Evolutionary conservation across 2,329 filamentous ascomycete species (phyloP).

Genomic region (Aaosphaeria arxii): DNA sequence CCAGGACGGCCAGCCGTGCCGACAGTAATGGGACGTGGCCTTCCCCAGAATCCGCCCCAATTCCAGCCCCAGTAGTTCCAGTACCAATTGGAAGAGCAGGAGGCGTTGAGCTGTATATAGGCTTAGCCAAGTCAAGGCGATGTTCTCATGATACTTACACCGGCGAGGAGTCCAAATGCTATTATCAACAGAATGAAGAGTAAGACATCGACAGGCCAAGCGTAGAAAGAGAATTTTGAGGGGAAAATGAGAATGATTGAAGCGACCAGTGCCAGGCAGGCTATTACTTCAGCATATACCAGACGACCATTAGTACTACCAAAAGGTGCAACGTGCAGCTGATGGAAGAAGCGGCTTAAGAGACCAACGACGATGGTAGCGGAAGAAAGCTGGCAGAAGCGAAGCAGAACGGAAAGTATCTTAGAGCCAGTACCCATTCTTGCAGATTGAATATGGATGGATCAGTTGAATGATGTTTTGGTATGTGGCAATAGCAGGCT

Average conservation of each 20-base stretch:
- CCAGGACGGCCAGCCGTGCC: slow-evolving; percentile 1
- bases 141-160: slow-evolving; percentile 2
- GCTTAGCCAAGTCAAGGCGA: slow-evolving; percentile 2
- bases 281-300: slow-evolving; percentile 9
- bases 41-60: slow-evolving; percentile 11
- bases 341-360: slow-evolving; percentile 9
- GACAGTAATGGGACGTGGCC: not conserved
- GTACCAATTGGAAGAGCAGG: slow-evolving; percentile 8
- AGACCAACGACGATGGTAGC: slow-evolving; percentile 7
- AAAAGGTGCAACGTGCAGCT: slow-evolving; percentile 1
- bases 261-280: slow-evolving; percentile 4
- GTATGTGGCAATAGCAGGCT: too few species aligned
- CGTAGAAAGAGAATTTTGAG: slow-evolving; percentile 9
- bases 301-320: slow-evolving; percentile 3
- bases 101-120: slow-evolving; percentile 6
- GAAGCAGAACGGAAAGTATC: slow-evolving; percentile 6
- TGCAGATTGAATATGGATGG: not conserved
- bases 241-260: slow-evolving; percentile 6
- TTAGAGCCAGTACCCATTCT: slow-evolving; percentile 9
- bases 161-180: slow-evolving; percentile 8
- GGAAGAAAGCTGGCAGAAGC: slow-evolving; percentile 6
- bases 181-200: slow-evolving; percentile 9
- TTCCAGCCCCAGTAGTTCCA: slow-evolving; percentile 10
- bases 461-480: too few species aligned
- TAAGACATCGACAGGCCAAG: slow-evolving; percentile 5